Evolutionary conservation across 2,329 filamentous ascomycete species (phyloP), one percentile per base, ranked within the genome.

Genomic region (Capronia americana): DNA sequence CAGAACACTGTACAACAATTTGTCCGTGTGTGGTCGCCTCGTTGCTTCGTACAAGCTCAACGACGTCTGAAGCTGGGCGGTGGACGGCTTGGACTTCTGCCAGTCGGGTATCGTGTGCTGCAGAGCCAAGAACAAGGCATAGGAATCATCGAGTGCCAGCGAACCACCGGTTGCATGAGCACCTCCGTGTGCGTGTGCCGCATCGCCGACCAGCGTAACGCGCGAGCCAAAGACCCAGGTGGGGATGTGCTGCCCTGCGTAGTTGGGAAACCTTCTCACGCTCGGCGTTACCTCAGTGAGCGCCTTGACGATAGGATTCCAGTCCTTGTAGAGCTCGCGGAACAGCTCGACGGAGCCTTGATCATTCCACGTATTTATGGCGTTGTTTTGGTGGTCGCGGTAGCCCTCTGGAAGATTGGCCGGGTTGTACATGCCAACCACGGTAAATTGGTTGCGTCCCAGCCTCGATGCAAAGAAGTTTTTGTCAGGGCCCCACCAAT

Each of bases 391-490:
- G 0, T 53, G 50, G 28, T 23, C 24, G 4, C 24, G 23, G 23
- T 57, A 44, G n/a, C n/a, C 77, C 77, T 53, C 80, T 76, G 1
- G 74, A 24, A 64, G 38, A 26, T 54, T 46, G 17, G 46, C 24
- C 11, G 67, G 67, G 62, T 69, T 65, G 50, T 58, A 76, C 4
- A 79, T 79, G 0, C 77, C 80, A 1, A 83, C 81, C 6, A 81
- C 76, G 1, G 81, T 81, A 65, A 80, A 84, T 3, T 82, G 75
- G 14, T 73, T 76, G 34, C 71, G 72, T 71, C 80, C 80, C 1
- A 84, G 74, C 24, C 73, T 75, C 28, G 80, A 82, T 10, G 81
- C 74, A 64, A 83, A 83, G 34, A 83, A 78, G 20, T 77, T 79
- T 46, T 80, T 74, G 24, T 77, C 76, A 0, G 78, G 78, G 0